Conservation (phyloP, 495 filamentous ascomycete species). For the Apodospora peruviana region DNA sequence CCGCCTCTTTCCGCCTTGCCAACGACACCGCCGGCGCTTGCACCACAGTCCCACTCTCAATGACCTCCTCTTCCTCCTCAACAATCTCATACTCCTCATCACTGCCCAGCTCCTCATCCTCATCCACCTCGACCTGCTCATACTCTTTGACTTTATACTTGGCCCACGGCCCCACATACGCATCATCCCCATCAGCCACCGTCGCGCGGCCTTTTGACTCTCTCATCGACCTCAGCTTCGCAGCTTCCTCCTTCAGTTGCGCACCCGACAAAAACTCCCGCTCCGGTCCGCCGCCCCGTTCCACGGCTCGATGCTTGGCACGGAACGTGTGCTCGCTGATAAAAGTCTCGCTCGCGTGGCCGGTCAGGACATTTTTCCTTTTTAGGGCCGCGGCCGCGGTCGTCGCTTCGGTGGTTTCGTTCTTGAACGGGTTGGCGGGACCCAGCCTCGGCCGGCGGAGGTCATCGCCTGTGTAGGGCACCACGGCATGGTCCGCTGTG, state of each 20-base stretch:
- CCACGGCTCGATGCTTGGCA: slow-evolving; percentile 71
- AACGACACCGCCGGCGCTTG: slow-evolving; percentile 51
- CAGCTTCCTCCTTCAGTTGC: slow-evolving; percentile 60
- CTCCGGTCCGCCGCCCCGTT: slow-evolving; percentile 43
- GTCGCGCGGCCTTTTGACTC: slow-evolving; percentile 79
- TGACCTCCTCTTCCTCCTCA: slow-evolving; percentile 49
- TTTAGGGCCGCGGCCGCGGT: slow-evolving; percentile 48
- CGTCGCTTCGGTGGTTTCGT: slow-evolving; percentile 30
- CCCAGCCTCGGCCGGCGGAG: slow-evolving; percentile 64
- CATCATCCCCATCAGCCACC: slow-evolving; percentile 75
- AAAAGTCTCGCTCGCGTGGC: slow-evolving; percentile 78
- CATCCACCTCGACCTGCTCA: slow-evolving; percentile 50
- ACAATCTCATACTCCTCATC: slow-evolving; percentile 80
- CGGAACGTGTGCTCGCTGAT: slow-evolving; percentile 88
- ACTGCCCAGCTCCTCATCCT: slow-evolving; percentile 59
- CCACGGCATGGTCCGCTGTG: slow-evolving; percentile 48
- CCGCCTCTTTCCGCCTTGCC: slow-evolving; percentile 51
- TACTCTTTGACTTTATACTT: slow-evolving; percentile 63
- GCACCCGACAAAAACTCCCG: slow-evolving; percentile 31
- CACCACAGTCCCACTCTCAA: slow-evolving; percentile 47
- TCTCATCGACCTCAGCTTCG: slow-evolving; percentile 59
- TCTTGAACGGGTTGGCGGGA: slow-evolving; percentile 76
- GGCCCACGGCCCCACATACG: slow-evolving; percentile 94
- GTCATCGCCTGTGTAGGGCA: slow-evolving; percentile 62
- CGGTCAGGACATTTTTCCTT: slow-evolving; percentile 88